phyloP scores from a whole-genome alignment of 1,139 yeast species.

The Candida tetrigidarum region DNA sequence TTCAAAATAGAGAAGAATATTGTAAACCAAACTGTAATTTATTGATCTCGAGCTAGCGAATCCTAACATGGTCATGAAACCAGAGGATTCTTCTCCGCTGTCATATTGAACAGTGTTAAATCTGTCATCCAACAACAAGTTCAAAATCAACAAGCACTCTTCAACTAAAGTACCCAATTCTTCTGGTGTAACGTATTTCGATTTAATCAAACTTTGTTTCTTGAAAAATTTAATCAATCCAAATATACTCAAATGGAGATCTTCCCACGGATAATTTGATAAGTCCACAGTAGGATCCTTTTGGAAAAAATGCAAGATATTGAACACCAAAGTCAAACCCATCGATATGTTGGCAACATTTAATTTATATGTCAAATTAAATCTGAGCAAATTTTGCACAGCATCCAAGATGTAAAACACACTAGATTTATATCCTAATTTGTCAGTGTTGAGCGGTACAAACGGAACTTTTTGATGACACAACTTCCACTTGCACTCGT shows the following conservation, averaged over 20 bases:
- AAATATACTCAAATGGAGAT: constrained; percentile 30
- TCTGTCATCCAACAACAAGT: constrained; percentile 21
- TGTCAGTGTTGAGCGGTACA: constrained; percentile 30
- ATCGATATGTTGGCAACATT: constrained; percentile 34
- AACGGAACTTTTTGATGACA: constrained; percentile 45
- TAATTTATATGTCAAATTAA: constrained; percentile 42
- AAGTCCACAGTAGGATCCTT: constrained; percentile 14
- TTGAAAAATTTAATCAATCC: constrained; percentile 31
- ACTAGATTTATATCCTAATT: constrained; percentile 32
- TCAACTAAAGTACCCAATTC: constrained; percentile 26
- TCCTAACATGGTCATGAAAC: constrained; percentile 14
- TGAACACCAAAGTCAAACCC: constrained; percentile 28
- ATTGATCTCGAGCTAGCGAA: constrained; percentile 21
- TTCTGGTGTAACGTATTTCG: constrained; percentile 21
- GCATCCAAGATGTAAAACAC: constrained; percentile 42
- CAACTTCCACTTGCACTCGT: constrained; percentile 47
- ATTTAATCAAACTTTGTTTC: constrained; percentile 22
- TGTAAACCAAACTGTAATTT: constrained; percentile 32
- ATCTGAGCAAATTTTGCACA: constrained; percentile 40
- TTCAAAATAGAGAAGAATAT: constrained; percentile 36
- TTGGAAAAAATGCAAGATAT: constrained; percentile 20
- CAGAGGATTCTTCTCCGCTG: constrained; percentile 13
- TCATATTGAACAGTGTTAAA: constrained; percentile 21
- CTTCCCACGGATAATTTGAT: constrained; percentile 32
- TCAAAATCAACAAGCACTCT: constrained; percentile 31